Evolutionary conservation across 2,329 filamentous ascomycete genomes (phyloP).

Genomic region (Diaporthe aspalathi): DNA sequence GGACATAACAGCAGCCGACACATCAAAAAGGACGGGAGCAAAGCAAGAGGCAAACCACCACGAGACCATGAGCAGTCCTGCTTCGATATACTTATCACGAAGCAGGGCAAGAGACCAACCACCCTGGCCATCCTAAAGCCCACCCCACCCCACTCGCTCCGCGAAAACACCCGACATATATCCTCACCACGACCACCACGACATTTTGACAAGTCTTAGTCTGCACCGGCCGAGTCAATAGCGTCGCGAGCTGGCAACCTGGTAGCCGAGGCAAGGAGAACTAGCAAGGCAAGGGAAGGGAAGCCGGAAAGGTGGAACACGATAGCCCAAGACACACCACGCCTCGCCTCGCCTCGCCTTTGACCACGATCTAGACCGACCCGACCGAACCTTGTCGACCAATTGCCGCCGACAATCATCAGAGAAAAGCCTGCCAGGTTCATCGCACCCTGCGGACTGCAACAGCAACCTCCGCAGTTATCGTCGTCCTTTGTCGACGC

Average conservation of each 20-base stretch:
- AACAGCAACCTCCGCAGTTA: neutral
- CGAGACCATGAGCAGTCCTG: conserved; percentile 31
- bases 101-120: conserved; percentile 27
- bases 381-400: neutral
- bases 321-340: neutral
- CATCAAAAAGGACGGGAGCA: neutral
- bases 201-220: neutral
- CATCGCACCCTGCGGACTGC: neutral
- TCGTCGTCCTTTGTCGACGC: neutral
- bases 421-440: neutral
- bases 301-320: conserved; percentile 4
- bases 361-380: conserved; percentile 16
- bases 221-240: neutral
- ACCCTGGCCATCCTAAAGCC: conserved; percentile 9
- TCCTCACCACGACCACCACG: neutral
- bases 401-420: neutral
- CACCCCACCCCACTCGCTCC: neutral
- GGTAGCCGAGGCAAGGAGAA: neutral
- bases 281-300: neutral
- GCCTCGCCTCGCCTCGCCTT: neutral
- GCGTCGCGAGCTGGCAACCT: neutral
- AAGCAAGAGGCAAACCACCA: neutral
- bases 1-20: neutral
- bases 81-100: conserved; percentile 16
- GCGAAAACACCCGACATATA: neutral